Evolutionary conservation across 148 eudicot species (phyloP).

Genomic region (Talinum fruticosum): DNA sequence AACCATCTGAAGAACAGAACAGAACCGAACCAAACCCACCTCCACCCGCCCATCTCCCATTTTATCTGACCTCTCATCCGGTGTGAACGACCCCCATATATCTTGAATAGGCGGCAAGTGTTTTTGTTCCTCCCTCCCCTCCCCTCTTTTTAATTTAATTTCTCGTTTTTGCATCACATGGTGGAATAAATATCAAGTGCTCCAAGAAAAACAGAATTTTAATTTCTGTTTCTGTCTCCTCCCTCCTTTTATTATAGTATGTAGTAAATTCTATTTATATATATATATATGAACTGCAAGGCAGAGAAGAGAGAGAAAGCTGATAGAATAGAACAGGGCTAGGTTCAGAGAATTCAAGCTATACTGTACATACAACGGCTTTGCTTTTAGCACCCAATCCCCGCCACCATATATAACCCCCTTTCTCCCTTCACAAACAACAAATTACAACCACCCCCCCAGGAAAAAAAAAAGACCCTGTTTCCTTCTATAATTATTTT

Average conservation of each 20-base stretch:
- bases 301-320: neutral
- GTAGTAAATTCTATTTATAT: neutral
- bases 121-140: neutral
- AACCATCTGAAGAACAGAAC: neutral
- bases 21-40: neutral
- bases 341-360: slow-evolving; percentile 27
- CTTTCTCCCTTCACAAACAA: neutral
- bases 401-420: neutral
- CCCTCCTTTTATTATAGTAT: neutral
- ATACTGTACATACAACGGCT: slow-evolving; percentile 15
- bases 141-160: neutral
- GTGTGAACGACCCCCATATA: slow-evolving; percentile 19
- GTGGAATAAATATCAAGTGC: neutral
- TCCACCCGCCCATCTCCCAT: too few species aligned
- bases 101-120: slow-evolving; percentile 24
- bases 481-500: neutral
- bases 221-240: neutral
- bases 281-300: neutral
- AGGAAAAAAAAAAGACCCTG: neutral
- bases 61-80: neutral
- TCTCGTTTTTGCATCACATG: slow-evolving; percentile 13
- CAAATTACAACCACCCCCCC: neutral
- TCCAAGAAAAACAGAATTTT: slow-evolving; percentile 1
- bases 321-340: slow-evolving; percentile 24
- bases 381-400: neutral